Percentiles rank a stretch among this genome's conserved stretches.
phyloP scores from a whole-genome alignment of 2,329 filamentous ascomycete genomes.

The Trichoderma aggressivum region DNA sequence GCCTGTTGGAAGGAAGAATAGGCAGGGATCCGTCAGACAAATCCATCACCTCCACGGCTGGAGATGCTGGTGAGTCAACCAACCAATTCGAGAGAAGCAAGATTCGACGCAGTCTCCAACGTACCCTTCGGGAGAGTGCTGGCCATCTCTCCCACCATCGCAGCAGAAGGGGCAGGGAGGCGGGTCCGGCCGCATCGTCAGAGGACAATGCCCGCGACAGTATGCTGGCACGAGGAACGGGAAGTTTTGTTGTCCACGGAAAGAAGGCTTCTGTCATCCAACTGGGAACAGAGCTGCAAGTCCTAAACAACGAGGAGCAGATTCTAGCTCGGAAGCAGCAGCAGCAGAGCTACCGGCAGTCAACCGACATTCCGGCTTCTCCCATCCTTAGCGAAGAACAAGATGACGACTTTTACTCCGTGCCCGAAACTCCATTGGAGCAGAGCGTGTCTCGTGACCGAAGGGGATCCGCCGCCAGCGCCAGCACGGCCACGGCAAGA shows the following conservation, averaged over 20 bases:
- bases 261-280: slow-evolving; percentile 97
- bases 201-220: slow-evolving; percentile 53
- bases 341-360: slow-evolving; percentile 37
- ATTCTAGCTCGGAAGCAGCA: slow-evolving; percentile 59
- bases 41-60: slow-evolving; percentile 35
- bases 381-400: slow-evolving; percentile 34
- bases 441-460: slow-evolving; percentile 43
- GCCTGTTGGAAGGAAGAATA: slow-evolving; percentile 51
- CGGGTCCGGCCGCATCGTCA: slow-evolving; percentile 25
- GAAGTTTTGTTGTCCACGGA: slow-evolving; percentile 93
- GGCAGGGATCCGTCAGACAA: slow-evolving; percentile 32
- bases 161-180: slow-evolving; percentile 72
- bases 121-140: slow-evolving; percentile 79
- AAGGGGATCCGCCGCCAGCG: slow-evolving; percentile 60
- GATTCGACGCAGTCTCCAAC: slow-evolving; percentile 81
- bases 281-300: slow-evolving; percentile 89
- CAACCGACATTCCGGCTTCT: slow-evolving; percentile 30
- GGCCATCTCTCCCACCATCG: slow-evolving; percentile 65
- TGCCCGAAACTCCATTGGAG: slow-evolving; percentile 44
- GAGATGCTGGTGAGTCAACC: slow-evolving; percentile 31
- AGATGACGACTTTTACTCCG: slow-evolving; percentile 52
- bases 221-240: slow-evolving; percentile 71
- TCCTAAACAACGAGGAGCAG: slow-evolving; percentile 69
- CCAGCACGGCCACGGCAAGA: slow-evolving; percentile 63
- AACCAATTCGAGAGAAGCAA: slow-evolving; percentile 59